A percentile compares a stretch with the other conserved stretches of the same genome.
Conservation (phyloP, 2,329 filamentous ascomycete genomes). For the Clonostachys byssicola region DNA sequence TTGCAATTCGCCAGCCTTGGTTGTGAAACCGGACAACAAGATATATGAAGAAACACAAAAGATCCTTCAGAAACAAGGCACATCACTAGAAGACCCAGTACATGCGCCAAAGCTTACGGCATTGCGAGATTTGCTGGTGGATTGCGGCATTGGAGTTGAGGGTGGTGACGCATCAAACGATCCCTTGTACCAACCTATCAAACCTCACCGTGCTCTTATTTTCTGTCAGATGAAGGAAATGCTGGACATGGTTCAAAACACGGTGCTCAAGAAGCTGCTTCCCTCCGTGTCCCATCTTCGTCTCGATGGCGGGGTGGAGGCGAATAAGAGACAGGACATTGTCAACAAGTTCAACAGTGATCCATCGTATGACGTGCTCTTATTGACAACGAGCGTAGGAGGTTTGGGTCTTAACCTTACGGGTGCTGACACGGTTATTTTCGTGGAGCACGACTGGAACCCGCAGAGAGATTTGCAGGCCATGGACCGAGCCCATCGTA, state of each 20-base stretch:
- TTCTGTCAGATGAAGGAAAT: conserved; percentile 99
- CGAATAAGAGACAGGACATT: conserved; percentile 91
- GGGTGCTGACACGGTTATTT: conserved; percentile 96
- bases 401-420: conserved; percentile 93
- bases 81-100: conserved; percentile 74
- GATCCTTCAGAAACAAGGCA: conserved; percentile 73
- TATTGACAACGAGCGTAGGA: conserved; percentile 92
- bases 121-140: conserved; percentile 88
- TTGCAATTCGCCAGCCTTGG: conserved; percentile 94
- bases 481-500: conserved; percentile 97
- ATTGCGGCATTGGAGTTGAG: conserved; percentile 90
- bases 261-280: conserved; percentile 85
- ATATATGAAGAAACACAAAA: conserved; percentile 85
- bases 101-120: conserved; percentile 94
- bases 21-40: conserved; percentile 91
- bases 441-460: conserved; percentile 99
- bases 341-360: conserved; percentile 99
- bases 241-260: conserved; percentile 97
- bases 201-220: conserved; percentile 89
- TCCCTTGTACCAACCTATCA: conserved; percentile 74
- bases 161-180: conserved; percentile 54
- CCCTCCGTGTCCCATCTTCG: conserved; percentile 89
- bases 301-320: conserved; percentile 90
- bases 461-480: conserved; percentile 97
- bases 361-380: conserved; percentile 89